A percentile compares a stretch with the other conserved stretches of the same genome.
Conservation (phyloP, 2,329 filamentous ascomycete genomes). For the Colletotrichum sp. region DNA sequence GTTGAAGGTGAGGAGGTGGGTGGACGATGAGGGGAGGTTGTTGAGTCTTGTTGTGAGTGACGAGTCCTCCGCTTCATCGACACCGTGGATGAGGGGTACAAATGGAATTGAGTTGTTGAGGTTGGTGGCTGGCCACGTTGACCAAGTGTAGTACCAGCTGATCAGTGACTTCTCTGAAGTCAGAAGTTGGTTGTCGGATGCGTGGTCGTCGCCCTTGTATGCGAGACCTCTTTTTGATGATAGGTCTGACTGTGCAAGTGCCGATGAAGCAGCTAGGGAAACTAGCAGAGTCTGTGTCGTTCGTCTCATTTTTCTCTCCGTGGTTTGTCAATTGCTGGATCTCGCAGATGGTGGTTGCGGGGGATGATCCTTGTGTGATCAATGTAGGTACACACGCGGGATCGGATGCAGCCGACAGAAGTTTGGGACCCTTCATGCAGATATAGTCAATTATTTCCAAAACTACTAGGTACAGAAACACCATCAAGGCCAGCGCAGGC, state of each 20-base stretch:
- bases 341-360: neutral
- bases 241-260: neutral
- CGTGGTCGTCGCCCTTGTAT: constrained; percentile 15
- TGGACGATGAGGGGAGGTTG: constrained; percentile 35
- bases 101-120: constrained; percentile 34
- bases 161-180: constrained; percentile 40
- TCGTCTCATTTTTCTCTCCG: neutral
- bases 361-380: constrained; percentile 12
- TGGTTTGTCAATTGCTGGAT: neutral
- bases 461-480: neutral
- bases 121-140: constrained; percentile 30
- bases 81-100: constrained; percentile 41
- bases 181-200: constrained; percentile 37
- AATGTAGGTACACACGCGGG: neutral
- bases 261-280: neutral
- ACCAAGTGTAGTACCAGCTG: constrained; percentile 50
- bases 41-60: constrained; percentile 29
- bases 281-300: neutral
- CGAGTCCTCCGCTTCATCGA: constrained; percentile 34
- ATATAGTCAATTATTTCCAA: neutral
- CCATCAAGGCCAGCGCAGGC: neutral
- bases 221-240: constrained; percentile 16
- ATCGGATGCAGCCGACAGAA: constrained; percentile 5
- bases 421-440: neutral
- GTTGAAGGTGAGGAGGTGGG: constrained; percentile 44